Evolutionary conservation across 2,329 filamentous ascomycete species (phyloP).

Genomic region (Epichloe sibirici): DNA sequence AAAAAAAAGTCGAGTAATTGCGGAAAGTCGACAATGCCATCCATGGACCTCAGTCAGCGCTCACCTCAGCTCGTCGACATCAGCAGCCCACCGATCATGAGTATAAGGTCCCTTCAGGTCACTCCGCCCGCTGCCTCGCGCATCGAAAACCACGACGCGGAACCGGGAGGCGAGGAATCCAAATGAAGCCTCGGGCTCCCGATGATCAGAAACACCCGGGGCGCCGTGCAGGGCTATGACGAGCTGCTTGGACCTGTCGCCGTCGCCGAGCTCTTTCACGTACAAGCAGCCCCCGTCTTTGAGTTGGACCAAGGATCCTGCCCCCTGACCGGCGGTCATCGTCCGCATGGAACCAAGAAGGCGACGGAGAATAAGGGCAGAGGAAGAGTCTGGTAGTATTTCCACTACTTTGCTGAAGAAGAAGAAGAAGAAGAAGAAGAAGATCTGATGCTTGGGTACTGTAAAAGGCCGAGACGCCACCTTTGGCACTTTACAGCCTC

Average conservation of each 20-base stretch:
- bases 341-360: not conserved
- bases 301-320: slow-evolving; percentile 6
- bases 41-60: not conserved
- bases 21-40: not conserved
- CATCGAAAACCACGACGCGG: slow-evolving; percentile 14
- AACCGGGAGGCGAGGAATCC: slow-evolving; percentile 10
- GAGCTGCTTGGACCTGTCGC: slow-evolving; percentile 9
- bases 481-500: no score
- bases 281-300: slow-evolving; percentile 12
- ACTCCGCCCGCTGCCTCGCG: slow-evolving; percentile 14
- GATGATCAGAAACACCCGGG: slow-evolving; percentile 12
- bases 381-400: not conserved
- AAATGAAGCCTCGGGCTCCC: slow-evolving; percentile 10
- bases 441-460: no score
- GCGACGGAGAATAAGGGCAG: not conserved
- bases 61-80: slow-evolving; percentile 15
- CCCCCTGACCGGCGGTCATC: not conserved
- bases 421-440: not conserved
- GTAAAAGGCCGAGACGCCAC: no score
- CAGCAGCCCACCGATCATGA: slow-evolving; percentile 13
- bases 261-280: slow-evolving; percentile 9
- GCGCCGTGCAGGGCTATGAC: slow-evolving; percentile 14
- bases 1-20: not conserved
- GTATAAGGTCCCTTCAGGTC: slow-evolving; percentile 13
- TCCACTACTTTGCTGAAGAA: not conserved